A percentile compares a stretch with the other conserved stretches of the same genome.
These are phyloP conservation scores for Beverwykella pulmonaria DNA, from an alignment of 495 filamentous ascomycete genomes.

Conservation along the genomic window DNA sequence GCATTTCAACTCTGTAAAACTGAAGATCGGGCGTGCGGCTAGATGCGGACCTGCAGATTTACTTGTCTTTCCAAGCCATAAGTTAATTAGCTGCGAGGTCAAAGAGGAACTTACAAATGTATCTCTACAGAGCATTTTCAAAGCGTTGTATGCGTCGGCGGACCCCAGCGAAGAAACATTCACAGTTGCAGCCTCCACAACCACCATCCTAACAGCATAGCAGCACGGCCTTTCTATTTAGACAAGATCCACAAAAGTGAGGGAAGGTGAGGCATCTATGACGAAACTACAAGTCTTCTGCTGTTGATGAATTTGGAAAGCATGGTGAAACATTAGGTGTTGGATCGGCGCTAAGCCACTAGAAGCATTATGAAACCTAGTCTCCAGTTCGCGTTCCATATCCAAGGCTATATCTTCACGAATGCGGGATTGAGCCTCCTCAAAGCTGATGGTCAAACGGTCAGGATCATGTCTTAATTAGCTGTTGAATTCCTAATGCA, in stretches of 20 bases:
- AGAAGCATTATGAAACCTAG: background rate
- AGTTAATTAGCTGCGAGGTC: no score
- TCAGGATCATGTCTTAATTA: background rate
- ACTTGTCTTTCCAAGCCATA: no score
- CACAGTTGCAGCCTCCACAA: no score
- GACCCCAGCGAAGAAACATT: no score
- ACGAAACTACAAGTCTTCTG: background rate
- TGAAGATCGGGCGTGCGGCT: no score
- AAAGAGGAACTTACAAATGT: no score
- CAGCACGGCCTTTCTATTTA: no score
- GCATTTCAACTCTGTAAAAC: no score
- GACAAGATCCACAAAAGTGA: background rate
- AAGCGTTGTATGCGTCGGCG: no score
- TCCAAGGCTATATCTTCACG: background rate
- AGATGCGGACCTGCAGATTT: no score
- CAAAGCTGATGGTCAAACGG: background rate
- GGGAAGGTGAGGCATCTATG: background rate
- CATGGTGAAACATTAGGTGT: background rate
- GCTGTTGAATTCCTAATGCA: background rate
- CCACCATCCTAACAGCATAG: no score
- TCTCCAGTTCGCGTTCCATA: background rate
- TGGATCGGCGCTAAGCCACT: background rate
- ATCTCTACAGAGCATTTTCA: no score
- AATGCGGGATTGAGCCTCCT: background rate
- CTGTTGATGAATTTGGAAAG: background rate